Conservation (phyloP, 2,329 filamentous ascomycete species). For the Diaporthe citriasiana region DNA sequence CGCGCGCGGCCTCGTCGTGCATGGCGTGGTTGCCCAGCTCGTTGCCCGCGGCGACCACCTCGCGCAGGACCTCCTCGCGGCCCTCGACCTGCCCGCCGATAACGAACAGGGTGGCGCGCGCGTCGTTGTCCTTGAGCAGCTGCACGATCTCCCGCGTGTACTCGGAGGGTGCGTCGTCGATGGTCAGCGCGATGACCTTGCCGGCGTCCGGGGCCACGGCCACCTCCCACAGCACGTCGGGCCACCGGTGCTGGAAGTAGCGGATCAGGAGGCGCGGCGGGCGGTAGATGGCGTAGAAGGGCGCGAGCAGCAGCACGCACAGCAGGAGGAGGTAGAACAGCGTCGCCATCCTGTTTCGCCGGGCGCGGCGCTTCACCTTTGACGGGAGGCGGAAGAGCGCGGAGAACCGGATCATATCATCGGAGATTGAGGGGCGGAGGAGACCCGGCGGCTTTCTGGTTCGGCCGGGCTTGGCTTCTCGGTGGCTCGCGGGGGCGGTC, state of each 20-base stretch:
- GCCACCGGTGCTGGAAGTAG: constrained; percentile 79
- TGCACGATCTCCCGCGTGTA: constrained; percentile 79
- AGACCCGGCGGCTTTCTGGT: not conserved
- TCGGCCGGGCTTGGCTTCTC: constrained; percentile 4
- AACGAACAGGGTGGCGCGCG: constrained; percentile 88
- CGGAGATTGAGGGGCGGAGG: not conserved
- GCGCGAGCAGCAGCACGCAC: constrained; percentile 52
- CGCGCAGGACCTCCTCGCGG: constrained; percentile 66
- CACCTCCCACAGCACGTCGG: constrained; percentile 84
- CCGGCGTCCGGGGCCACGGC: constrained; percentile 58
- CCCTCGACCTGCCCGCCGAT: constrained; percentile 81
- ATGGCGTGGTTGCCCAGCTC: constrained; percentile 92
- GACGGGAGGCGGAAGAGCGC: constrained; percentile 68
- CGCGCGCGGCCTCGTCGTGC: constrained; percentile 83
- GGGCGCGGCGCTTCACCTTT: constrained; percentile 69
- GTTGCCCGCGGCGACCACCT: constrained; percentile 73
- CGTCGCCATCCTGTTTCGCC: constrained; percentile 71
- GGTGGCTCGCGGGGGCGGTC: not conserved
- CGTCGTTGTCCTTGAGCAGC: constrained; percentile 75
- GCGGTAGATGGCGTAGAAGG: constrained; percentile 83
- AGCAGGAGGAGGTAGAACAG: constrained; percentile 60
- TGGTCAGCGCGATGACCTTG: constrained; percentile 83
- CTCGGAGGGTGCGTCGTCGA: constrained; percentile 86
- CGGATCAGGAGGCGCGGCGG: constrained; percentile 80
- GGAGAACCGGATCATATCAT: constrained; percentile 50